Conservation (phyloP, 129 eudicot species). For the sunflower (Helianthus annuus) region DNA sequence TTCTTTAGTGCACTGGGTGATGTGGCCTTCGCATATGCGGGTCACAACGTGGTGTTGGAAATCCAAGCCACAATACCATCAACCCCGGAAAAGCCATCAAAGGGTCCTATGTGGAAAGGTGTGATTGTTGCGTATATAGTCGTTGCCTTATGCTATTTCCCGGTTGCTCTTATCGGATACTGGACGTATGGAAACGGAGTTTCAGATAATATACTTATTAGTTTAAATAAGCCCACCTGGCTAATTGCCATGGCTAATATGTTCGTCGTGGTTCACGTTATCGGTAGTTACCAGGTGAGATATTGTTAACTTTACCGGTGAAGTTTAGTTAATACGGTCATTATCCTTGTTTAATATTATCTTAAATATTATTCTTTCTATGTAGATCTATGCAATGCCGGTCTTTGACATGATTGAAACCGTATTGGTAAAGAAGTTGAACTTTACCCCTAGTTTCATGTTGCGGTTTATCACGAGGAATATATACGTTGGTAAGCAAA, state of each 20-base stretch:
- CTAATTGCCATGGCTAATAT: constrained; percentile 56
- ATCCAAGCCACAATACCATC: constrained; percentile 66
- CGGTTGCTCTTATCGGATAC: constrained; percentile 54
- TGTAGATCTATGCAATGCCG: constrained; percentile 75
- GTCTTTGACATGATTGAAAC: constrained; percentile 79
- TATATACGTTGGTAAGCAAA: constrained; percentile 57
- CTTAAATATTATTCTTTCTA: neutral
- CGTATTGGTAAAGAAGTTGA: constrained; percentile 54
- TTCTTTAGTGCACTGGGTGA: constrained; percentile 60
- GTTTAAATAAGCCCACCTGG: constrained; percentile 45
- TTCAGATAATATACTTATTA: constrained; percentile 43
- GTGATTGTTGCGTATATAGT: constrained; percentile 56
- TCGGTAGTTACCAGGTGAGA: constrained; percentile 61
- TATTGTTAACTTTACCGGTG: neutral
- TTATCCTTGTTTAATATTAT: neutral
- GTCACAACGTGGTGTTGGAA: constrained; percentile 60
- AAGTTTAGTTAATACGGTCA: neutral
- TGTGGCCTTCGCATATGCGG: constrained; percentile 64
- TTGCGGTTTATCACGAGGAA: constrained; percentile 59
- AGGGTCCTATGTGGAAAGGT: constrained; percentile 64
- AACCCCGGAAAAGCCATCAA: constrained; percentile 58
- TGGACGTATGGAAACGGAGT: constrained; percentile 41
- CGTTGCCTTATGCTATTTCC: constrained; percentile 58
- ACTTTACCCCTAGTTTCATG: constrained; percentile 45
- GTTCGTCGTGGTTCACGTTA: constrained; percentile 54